Conservation (phyloP, 495 filamentous ascomycete genomes). For the Penicillium paradoxum region DNA sequence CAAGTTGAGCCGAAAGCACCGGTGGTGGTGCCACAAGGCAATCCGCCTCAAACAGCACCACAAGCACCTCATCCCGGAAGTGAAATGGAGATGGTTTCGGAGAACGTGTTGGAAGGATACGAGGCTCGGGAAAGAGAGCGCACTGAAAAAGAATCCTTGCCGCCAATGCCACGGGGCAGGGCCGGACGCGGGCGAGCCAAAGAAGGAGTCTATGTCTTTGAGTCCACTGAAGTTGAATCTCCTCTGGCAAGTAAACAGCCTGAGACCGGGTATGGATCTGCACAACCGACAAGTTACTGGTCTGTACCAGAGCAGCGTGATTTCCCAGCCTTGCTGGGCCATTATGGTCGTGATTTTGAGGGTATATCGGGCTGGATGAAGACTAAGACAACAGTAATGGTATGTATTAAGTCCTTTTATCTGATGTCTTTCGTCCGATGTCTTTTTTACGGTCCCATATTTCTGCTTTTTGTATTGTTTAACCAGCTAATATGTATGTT, state of each 20-base stretch:
- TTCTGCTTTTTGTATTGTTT: not conserved
- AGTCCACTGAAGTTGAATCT: conserved; percentile 39
- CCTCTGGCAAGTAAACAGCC: conserved; percentile 24
- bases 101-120: conserved; percentile 24
- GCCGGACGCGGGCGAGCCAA: conserved; percentile 32
- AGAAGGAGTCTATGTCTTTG: conserved; percentile 39
- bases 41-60: conserved; percentile 19
- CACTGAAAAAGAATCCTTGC: conserved; percentile 22
- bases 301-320: conserved; percentile 86
- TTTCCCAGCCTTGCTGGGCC: conserved; percentile 68
- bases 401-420: conserved; percentile 34
- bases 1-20: conserved; percentile 33
- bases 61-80: conserved; percentile 13
- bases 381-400: conserved; percentile 92
- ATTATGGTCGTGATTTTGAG: conserved; percentile 86
- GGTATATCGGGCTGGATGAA: conserved; percentile 82
- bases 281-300: conserved; percentile 90
- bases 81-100: conserved; percentile 32
- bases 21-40: conserved; percentile 15
- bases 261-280: conserved; percentile 41
- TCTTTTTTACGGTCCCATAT: not conserved
- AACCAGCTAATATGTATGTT: conserved; percentile 26
- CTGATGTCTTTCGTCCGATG: not conserved
- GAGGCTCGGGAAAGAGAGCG: conserved; percentile 20
- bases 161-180: conserved; percentile 25